Percentiles rank a stretch among this genome's conserved stretches.
phyloP scores from a whole-genome alignment of 306 rosid genomes.

The Pyrus pyrifolia region DNA sequence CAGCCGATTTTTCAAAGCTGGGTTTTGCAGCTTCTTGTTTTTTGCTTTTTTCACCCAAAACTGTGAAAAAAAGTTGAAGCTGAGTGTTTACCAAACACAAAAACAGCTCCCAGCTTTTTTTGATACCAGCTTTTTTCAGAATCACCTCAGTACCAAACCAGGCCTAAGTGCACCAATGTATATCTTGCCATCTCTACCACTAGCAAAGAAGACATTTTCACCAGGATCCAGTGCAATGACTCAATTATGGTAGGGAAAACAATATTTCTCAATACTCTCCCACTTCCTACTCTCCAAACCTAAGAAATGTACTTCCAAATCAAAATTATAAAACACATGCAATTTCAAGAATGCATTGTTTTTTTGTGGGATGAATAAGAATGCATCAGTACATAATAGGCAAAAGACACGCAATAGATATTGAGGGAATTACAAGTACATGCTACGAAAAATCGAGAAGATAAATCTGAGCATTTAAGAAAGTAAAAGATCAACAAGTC shows the following conservation, averaged over 20 bases:
- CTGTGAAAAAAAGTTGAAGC: too few relatives aligned
- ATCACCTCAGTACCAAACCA: too few relatives aligned
- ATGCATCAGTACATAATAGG: background rate
- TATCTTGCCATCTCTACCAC: slow-evolving; percentile 72
- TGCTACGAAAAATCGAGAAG: background rate
- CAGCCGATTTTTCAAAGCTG: too few relatives aligned
- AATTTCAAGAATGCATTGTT: background rate
- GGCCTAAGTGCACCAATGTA: slow-evolving; percentile 56
- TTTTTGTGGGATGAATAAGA: background rate
- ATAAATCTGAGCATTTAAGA: background rate
- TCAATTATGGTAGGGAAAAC: slow-evolving; percentile 58
- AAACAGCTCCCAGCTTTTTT: too few relatives aligned
- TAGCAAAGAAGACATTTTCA: slow-evolving; percentile 69
- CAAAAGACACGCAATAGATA: background rate
- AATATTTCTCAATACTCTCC: slow-evolving; percentile 52
- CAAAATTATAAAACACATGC: background rate
- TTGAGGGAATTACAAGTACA: background rate
- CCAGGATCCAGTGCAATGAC: slow-evolving; percentile 72
- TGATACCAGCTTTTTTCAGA: too few relatives aligned
- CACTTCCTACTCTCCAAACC: slow-evolving; percentile 85
- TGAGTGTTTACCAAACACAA: too few relatives aligned
- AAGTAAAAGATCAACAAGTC: background rate
- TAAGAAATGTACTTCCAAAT: slow-evolving; percentile 12
- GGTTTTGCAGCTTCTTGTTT: too few relatives aligned
- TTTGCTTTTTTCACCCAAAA: too few relatives aligned